These are phyloP conservation scores for Teratosphaeria zuluensis DNA, from an alignment of 2,329 filamentous ascomycete genomes.

Conservation along the genomic window DNA sequence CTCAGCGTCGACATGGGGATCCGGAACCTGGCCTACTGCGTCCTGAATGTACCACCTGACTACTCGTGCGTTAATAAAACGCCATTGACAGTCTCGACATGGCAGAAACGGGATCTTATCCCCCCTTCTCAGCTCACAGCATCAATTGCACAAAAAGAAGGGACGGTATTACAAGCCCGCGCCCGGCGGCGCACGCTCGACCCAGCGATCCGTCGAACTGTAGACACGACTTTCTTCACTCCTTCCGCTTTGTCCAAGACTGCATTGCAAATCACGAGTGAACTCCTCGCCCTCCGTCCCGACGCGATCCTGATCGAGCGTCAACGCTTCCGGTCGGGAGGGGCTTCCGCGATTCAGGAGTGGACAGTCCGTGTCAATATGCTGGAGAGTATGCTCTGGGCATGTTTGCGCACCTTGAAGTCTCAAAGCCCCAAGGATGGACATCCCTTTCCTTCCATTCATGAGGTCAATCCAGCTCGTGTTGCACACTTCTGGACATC, in stretches of 20 bases:
- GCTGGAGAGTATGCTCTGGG: conserved; percentile 73
- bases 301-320: conserved; percentile 62
- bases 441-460: conserved; percentile 27
- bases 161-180: neutral
- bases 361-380: conserved; percentile 79
- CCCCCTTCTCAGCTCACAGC: neutral
- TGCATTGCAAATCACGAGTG: conserved; percentile 46
- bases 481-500: conserved; percentile 49
- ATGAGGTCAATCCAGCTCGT: conserved; percentile 44
- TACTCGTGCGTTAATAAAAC: neutral
- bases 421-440: conserved; percentile 25
- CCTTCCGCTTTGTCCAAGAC: conserved; percentile 44
- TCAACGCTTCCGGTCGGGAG: conserved; percentile 55
- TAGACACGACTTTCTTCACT: conserved; percentile 21
- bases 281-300: conserved; percentile 47
- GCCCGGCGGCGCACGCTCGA: neutral
- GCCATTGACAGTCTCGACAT: conserved; percentile 24
- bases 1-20: conserved; percentile 81
- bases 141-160: neutral
- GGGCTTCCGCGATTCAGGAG: conserved; percentile 57
- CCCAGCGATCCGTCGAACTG: neutral
- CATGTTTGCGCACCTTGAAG: conserved; percentile 50
- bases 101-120: conserved; percentile 28
- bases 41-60: conserved; percentile 26
- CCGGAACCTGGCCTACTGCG: conserved; percentile 66